These are phyloP conservation scores for Russula lepida DNA, from an alignment of 768 basidiomycete genomes.

Conservation along the genomic window DNA sequence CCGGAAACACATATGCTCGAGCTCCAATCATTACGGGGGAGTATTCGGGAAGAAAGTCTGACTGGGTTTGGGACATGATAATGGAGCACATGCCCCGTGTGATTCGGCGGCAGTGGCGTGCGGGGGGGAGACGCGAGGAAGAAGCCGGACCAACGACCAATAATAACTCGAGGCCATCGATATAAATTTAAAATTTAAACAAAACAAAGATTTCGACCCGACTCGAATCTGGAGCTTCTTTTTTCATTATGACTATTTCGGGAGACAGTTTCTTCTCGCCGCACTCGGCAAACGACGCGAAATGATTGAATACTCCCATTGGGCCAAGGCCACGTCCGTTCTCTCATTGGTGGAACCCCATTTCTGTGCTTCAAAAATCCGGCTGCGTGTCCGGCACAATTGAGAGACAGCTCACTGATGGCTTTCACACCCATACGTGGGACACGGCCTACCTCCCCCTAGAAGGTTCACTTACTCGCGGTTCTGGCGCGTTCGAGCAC, in stretches of 20 bases:
- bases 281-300: constrained; percentile 1
- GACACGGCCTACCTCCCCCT: background rate
- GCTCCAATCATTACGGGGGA: background rate
- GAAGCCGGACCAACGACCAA: background rate
- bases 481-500: background rate
- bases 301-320: background rate
- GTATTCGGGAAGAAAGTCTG: no score
- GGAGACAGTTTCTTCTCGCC: constrained; percentile 6
- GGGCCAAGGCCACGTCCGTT: no score
- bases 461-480: background rate
- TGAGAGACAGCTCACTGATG: background rate
- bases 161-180: background rate
- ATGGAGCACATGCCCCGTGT: background rate
- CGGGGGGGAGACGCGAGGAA: background rate
- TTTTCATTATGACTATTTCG: constrained; percentile 15
- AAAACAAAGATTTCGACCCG: constrained; percentile 4
- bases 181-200: constrained; percentile 2
- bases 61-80: background rate
- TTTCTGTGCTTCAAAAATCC: background rate
- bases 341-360: background rate
- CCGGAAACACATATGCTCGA: background rate
- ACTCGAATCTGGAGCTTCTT: background rate
- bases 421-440: background rate
- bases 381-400: background rate
- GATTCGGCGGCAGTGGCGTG: background rate